Conservation (phyloP, 176 grass and related monocot genomes). For the Bromus sterilis region DNA sequence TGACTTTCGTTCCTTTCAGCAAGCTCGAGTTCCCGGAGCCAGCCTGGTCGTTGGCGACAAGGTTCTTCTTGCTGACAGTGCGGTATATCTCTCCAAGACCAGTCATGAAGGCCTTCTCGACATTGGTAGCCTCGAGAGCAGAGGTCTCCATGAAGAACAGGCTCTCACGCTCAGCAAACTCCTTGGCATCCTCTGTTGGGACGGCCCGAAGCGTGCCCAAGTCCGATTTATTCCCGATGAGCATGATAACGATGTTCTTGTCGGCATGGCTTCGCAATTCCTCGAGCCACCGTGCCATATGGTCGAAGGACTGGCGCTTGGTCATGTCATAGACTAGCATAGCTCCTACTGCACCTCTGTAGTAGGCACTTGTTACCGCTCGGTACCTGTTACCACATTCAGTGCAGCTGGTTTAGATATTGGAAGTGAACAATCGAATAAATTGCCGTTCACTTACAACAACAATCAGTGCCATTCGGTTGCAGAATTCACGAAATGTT, state of each 20-base stretch:
- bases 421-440: not conserved
- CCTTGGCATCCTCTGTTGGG: constrained; percentile 46
- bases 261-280: constrained; percentile 47
- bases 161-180: constrained; percentile 47
- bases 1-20: constrained; percentile 49
- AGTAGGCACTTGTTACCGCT: constrained; percentile 61
- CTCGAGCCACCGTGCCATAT: constrained; percentile 44
- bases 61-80: constrained; percentile 46
- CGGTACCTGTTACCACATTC: constrained; percentile 46
- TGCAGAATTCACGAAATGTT: not conserved
- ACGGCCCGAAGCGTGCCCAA: constrained; percentile 45
- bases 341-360: constrained; percentile 58
- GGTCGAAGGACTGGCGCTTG: constrained; percentile 58
- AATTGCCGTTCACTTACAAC: not conserved
- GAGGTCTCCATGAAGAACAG: constrained; percentile 74
- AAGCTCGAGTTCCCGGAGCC: constrained; percentile 40
- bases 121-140: constrained; percentile 49
- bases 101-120: constrained; percentile 36
- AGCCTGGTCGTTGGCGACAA: constrained; percentile 38
- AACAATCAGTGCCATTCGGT: not conserved
- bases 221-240: constrained; percentile 60
- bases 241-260: constrained; percentile 60
- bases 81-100: constrained; percentile 43
- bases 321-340: constrained; percentile 70
- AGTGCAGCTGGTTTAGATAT: not conserved